phyloP scores from a whole-genome alignment of 495 filamentous ascomycete genomes.

The Niebla homalea region DNA sequence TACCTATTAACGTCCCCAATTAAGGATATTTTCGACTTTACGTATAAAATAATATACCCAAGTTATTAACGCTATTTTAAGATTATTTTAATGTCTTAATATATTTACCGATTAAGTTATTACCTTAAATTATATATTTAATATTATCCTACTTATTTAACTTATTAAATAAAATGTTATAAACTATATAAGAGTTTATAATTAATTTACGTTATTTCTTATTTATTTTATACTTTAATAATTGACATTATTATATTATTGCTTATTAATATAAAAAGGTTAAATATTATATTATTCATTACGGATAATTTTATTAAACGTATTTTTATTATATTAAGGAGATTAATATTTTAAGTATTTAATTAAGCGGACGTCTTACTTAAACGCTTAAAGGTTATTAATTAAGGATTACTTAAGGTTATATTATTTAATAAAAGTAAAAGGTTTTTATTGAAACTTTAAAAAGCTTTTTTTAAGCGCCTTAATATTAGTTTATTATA shows the following conservation, averaged over 20 bases:
- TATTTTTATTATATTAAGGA: neutral
- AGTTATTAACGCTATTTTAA: neutral
- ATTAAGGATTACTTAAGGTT: neutral
- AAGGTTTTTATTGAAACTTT: neutral
- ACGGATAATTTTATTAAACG: neutral
- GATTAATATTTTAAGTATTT: neutral
- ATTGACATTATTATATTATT: slow-evolving; percentile 1
- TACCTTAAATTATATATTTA: no score
- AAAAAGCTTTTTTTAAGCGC: neutral
- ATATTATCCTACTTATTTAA: neutral
- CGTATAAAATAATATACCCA: neutral
- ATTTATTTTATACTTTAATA: slow-evolving; percentile 3
- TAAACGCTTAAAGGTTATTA: neutral
- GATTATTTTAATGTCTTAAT: no score
- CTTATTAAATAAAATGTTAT: neutral
- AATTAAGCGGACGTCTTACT: neutral
- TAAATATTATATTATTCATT: neutral
- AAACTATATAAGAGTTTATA: neutral
- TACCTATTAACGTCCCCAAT: no score
- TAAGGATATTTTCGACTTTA: no score
- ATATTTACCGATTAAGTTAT: no score
- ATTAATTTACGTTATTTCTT: no score
- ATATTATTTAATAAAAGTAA: neutral
- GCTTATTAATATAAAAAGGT: neutral
- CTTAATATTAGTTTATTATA: neutral